Evolutionary conservation across 169 alveolate species (phyloP), one percentile per base, ranked within the genome.

Genomic region (Cryptosporidium felis): DNA sequence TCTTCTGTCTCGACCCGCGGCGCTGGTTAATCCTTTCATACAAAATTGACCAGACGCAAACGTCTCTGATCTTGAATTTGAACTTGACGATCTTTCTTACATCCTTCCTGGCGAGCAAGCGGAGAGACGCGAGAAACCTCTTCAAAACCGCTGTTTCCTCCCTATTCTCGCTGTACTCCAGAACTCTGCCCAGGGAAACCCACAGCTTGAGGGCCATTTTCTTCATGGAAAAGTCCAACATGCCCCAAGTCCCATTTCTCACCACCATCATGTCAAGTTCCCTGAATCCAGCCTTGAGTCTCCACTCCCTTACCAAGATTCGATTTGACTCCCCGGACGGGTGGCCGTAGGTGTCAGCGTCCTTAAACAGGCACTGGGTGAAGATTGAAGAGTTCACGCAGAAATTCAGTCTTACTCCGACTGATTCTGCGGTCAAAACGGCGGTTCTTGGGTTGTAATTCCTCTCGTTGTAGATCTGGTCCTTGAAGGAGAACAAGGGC

Each of bases 221-320:
- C 28, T 45, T 74, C 12, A 74, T 1, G 51, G 85, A 74, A 16
- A 74, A 74, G 40, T 74, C 85, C 36, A 74, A 40, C 60, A 74
- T 74, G n/a, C 85, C 85, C 85, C 85, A 74, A n/a, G 85, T 74
- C 12, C 85, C 85, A 21, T 74, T 74, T 21, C 85, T 74, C 21
- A 74, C 3, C 5, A 74, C 45, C 85, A 74, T 74, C 2, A 74
- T 23, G 28, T 56, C 41, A 5, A 74, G 36, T 41, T 74, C 85
- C 34, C 26, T 49, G 28, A 74, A 53, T 36, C 65, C 74, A 18
- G 61, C 21, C 18, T 74, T 53, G 28, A 74, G 21, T 8, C 2
- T 74, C 66, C 85, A 74, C 16, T 53, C 67, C 42, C 85, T 49
- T 34, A 30, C 28, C 23, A 4, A 66, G 8, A 23, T 9, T 32